Conservation (phyloP, 345 rosid genomes). For the Melastoma malabathricum region DNA sequence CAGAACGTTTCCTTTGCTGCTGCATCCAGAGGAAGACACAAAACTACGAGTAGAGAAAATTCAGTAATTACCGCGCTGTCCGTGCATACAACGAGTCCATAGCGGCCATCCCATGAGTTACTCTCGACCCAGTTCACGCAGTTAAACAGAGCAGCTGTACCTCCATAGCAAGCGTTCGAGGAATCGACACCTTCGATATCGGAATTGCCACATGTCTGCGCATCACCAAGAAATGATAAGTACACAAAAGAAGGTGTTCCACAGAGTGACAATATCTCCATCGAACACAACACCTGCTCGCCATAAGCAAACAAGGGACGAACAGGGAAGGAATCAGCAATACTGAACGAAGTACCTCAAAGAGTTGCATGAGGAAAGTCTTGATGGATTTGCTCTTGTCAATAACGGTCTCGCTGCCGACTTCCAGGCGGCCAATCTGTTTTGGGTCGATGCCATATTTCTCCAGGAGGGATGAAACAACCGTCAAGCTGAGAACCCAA, state of each 20-base stretch:
- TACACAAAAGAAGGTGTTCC: not conserved
- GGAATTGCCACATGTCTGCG: slow-evolving; percentile 82
- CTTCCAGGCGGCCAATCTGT: slow-evolving; percentile 93
- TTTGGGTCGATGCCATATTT: slow-evolving; percentile 84
- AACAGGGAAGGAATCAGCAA: not conserved
- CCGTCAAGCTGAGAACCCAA: slow-evolving; percentile 57
- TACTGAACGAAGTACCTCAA: slow-evolving; percentile 47
- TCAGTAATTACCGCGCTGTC: slow-evolving; percentile 80
- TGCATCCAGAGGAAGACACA: no score
- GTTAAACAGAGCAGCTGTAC: slow-evolving; percentile 94
- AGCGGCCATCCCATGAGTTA: slow-evolving; percentile 97
- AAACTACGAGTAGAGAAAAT: slow-evolving; percentile 2
- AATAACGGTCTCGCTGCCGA: slow-evolving; percentile 97
- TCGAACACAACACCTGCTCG: not conserved
- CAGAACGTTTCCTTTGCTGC: no score
- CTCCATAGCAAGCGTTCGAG: slow-evolving; percentile 95
- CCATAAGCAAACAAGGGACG: not conserved
- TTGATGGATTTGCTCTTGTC: slow-evolving; percentile 99
- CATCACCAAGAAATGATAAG: slow-evolving; percentile 11
- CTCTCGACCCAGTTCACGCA: slow-evolving; percentile 99
- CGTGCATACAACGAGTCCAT: slow-evolving; percentile 89
- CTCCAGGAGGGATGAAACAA: slow-evolving; percentile 75
- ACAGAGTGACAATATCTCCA: not conserved
- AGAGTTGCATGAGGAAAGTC: slow-evolving; percentile 95
- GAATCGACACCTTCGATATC: slow-evolving; percentile 99